These are phyloP conservation scores for Circinella minor DNA, from an alignment of 371 early-diverging fungal genomes.

Conservation along the genomic window DNA sequence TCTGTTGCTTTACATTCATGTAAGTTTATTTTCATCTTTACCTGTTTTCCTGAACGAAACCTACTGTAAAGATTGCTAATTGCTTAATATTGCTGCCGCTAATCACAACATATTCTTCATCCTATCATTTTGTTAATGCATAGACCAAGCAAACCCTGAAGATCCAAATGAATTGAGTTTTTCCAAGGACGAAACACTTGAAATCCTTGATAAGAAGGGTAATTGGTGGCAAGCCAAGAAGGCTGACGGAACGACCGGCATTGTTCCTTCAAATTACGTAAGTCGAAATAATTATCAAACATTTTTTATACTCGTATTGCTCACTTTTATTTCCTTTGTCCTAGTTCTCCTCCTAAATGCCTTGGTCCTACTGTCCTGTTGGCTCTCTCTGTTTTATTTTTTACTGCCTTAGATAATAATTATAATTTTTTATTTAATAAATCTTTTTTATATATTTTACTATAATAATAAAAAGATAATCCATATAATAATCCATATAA, in stretches of 20 bases:
- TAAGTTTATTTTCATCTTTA: constrained; percentile 16
- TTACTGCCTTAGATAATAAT: neutral
- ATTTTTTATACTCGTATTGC: neutral
- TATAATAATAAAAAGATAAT: too few species aligned
- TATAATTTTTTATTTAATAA: neutral
- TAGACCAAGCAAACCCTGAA: constrained; percentile 81
- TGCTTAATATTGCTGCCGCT: too few species aligned
- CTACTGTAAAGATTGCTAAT: too few species aligned
- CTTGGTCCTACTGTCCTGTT: constrained; percentile 1
- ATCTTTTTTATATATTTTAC: neutral
- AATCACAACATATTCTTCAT: too few species aligned
- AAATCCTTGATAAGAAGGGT: constrained; percentile 88
- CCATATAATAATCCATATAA: too few species aligned
- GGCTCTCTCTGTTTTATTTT: constrained; percentile 5
- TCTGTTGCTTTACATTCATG: constrained; percentile 44
- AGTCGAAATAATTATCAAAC: constrained; percentile 7
- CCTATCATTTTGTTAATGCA: neutral
- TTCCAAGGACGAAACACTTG: constrained; percentile 84
- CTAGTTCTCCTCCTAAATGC: constrained; percentile 10
- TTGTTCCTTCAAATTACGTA: constrained; percentile 92
- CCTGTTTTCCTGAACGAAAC: neutral
- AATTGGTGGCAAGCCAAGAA: constrained; percentile 96
- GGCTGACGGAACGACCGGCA: constrained; percentile 82
- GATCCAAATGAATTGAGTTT: constrained; percentile 94
- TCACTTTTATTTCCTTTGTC: neutral